These are phyloP conservation scores for Monarda citriodora DNA, from an alignment of 305 asterid genomes.

Conservation along the genomic window DNA sequence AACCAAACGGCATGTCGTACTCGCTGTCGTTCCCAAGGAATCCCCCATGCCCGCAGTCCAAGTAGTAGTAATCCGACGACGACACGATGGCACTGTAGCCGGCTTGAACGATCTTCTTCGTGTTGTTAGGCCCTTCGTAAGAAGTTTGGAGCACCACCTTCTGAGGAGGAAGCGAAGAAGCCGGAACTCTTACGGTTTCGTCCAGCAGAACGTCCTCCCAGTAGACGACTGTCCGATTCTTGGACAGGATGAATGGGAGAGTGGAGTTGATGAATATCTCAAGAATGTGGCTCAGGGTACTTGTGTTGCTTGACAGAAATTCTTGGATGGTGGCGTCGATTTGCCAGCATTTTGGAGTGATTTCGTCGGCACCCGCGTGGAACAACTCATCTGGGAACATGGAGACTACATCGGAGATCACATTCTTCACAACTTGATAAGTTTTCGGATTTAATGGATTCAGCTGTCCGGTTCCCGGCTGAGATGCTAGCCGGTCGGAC, in stretches of 20 bases:
- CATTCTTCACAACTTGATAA: constrained; percentile 63
- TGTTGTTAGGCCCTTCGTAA: constrained; percentile 73
- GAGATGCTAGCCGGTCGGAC: constrained; percentile 61
- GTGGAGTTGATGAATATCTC: constrained; percentile 58
- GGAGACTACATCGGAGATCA: constrained; percentile 41
- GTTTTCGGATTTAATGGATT: constrained; percentile 75
- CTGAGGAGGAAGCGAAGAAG: constrained; percentile 57
- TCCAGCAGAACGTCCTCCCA: constrained; percentile 86
- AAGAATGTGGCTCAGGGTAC: constrained; percentile 60
- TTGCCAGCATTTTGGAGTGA: constrained; percentile 81
- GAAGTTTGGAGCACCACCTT: constrained; percentile 71
- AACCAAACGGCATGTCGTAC: constrained; percentile 58
- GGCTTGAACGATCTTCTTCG: constrained; percentile 45
- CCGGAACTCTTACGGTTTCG: constrained; percentile 32
- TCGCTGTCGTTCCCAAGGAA: constrained; percentile 65
- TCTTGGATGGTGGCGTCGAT: constrained; percentile 50
- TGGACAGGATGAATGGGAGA: constrained; percentile 57
- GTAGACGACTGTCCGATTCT: constrained; percentile 69
- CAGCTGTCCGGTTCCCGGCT: constrained; percentile 91
- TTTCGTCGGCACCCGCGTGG: constrained; percentile 88
- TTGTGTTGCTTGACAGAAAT: constrained; percentile 48
- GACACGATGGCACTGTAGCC: constrained; percentile 83
- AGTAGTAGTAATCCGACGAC: constrained; percentile 63
- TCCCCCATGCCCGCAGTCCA: constrained; percentile 89
- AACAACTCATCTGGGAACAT: constrained; percentile 77